Evolutionary conservation across 176 grass and related monocot genomes (phyloP).

Genomic region (Cenchrus purpureus): DNA sequence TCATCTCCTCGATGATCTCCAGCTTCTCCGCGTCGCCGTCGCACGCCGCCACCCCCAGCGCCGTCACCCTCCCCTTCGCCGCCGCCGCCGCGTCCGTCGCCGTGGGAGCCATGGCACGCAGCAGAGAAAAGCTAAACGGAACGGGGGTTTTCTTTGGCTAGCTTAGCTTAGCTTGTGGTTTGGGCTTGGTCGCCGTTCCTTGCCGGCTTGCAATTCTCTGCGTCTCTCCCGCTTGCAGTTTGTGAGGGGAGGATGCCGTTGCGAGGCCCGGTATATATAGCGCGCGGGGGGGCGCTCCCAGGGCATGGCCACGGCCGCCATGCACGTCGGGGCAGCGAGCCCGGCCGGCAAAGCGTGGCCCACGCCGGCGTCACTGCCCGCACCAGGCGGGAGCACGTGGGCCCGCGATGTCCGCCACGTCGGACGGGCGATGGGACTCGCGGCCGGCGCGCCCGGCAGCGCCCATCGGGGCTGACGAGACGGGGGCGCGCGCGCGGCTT

Average conservation of each 20-base stretch:
- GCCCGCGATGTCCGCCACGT: constrained; percentile 60
- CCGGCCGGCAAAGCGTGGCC: constrained; percentile 57
- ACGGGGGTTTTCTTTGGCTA: background rate
- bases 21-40: constrained; percentile 78
- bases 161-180: background rate
- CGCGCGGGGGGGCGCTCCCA: background rate
- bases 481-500: background rate
- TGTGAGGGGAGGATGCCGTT: constrained; percentile 17
- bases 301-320: constrained; percentile 15
- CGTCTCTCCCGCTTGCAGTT: background rate
- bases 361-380: constrained; percentile 52
- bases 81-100: background rate
- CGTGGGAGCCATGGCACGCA: constrained; percentile 46
- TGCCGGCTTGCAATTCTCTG: constrained; percentile 34
- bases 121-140: background rate
- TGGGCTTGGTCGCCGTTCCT: constrained; percentile 7
- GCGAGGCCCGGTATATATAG: constrained; percentile 52
- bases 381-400: constrained; percentile 47
- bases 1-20: constrained; percentile 83
- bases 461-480: constrained; percentile 41
- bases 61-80: background rate
- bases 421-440: constrained; percentile 39
- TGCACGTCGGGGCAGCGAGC: constrained; percentile 59
- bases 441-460: constrained; percentile 43
- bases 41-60: constrained; percentile 52